Evolutionary conservation across 164 flowering plant species (phyloP).

Genomic region (Magnolia officinalis): DNA sequence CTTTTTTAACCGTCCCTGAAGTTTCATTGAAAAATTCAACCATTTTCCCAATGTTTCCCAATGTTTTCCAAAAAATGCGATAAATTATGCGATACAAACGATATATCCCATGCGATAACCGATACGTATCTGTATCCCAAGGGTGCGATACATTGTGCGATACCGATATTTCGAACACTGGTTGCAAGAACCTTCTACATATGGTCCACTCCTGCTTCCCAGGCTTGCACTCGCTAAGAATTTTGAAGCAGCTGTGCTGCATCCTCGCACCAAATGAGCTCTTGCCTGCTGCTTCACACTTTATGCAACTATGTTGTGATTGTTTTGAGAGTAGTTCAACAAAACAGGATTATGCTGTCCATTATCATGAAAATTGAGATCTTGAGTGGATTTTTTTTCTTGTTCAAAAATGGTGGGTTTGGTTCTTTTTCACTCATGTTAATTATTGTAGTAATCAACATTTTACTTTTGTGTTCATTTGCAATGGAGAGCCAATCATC

Average conservation of each 20-base stretch:
- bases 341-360: neutral
- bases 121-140: no score
- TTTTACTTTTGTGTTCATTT: neutral
- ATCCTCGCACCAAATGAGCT: neutral
- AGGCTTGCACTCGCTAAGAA: neutral
- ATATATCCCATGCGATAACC: no score
- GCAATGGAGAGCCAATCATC: neutral
- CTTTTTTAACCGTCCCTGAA: no score
- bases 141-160: no score
- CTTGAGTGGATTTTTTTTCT: neutral
- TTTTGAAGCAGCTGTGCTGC: neutral
- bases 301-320: neutral
- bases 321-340: neutral
- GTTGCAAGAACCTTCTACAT: no score
- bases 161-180: no score
- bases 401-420: neutral
- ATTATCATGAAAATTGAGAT: neutral
- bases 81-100: no score
- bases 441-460: conserved; percentile 1
- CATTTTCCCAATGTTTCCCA: no score
- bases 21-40: no score
- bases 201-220: neutral
- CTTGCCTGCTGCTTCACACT: neutral
- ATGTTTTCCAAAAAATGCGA: no score
- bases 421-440: neutral